These are phyloP conservation scores for Magnolia changhungtana DNA, from an alignment of 164 flowering plant species.

Conservation along the genomic window DNA sequence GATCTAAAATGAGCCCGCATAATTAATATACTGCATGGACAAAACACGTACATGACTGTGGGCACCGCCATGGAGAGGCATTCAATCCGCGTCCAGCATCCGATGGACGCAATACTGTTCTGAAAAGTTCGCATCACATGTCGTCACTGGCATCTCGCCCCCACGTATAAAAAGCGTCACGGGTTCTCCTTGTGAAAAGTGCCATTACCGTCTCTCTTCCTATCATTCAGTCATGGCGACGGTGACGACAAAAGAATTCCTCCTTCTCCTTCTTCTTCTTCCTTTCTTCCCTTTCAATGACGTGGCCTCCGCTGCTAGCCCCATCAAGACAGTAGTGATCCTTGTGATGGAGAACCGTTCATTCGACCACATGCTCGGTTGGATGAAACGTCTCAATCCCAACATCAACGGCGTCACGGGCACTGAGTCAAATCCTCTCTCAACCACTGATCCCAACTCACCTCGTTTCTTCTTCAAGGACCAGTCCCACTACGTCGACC, in stretches of 20 bases:
- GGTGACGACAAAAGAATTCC: neutral
- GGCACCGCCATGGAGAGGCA: too few relatives aligned
- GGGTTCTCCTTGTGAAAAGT: neutral
- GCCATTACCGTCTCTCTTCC: neutral
- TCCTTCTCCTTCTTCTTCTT: neutral
- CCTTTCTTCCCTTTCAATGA: neutral
- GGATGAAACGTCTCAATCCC: slow-evolving; percentile 71
- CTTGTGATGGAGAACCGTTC: slow-evolving; percentile 81
- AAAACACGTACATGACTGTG: too few relatives aligned
- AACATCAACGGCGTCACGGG: slow-evolving; percentile 76
- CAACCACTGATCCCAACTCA: slow-evolving; percentile 44
- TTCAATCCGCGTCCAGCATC: too few relatives aligned
- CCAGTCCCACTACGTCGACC: slow-evolving; percentile 56
- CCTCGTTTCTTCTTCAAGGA: slow-evolving; percentile 33
- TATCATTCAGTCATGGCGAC: neutral
- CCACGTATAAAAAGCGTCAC: neutral
- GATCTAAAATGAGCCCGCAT: too few relatives aligned
- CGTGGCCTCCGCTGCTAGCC: slow-evolving; percentile 6
- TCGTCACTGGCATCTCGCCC: neutral
- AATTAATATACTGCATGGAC: too few relatives aligned
- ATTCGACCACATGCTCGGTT: slow-evolving; percentile 83
- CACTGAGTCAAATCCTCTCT: slow-evolving; percentile 47
- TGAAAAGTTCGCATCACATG: neutral
- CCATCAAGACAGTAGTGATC: slow-evolving; percentile 61
- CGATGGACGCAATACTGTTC: too few relatives aligned